Evolutionary conservation across 2,329 filamentous ascomycete species (phyloP).

Genomic region (Ophiognomonia clavigignenti-juglandacearum): DNA sequence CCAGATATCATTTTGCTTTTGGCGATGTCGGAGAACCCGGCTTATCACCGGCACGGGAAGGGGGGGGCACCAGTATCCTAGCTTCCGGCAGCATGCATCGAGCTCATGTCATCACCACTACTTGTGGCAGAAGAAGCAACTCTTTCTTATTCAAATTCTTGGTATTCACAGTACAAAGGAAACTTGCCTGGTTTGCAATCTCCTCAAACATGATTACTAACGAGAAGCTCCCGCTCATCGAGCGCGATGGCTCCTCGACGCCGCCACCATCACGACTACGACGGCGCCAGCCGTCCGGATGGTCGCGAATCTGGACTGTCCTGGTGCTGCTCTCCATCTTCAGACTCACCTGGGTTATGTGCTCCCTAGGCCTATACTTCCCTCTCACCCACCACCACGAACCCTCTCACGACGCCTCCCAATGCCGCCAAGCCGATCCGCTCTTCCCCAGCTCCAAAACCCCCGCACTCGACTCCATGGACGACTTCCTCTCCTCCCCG

Average conservation of each 20-base stretch:
- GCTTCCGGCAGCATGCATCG: no score
- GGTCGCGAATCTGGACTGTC: conserved; percentile 5
- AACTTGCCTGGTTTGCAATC: no score
- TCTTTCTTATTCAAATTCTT: no score
- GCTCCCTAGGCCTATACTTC: neutral
- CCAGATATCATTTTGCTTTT: no score
- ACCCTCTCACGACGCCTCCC: conserved; percentile 2
- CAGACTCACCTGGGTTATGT: conserved; percentile 5
- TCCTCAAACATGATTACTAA: no score
- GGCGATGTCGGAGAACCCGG: no score
- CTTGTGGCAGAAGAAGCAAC: no score
- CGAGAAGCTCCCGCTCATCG: conserved; percentile 28
- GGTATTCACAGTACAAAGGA: no score
- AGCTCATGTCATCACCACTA: no score
- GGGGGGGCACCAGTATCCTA: no score
- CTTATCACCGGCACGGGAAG: no score
- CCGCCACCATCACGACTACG: neutral
- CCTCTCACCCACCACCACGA: neutral
- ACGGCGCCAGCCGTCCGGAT: neutral
- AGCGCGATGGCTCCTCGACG: conserved; percentile 19
- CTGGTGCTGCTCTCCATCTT: conserved; percentile 7
- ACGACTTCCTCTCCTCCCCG: conserved; percentile 25
- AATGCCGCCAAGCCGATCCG: conserved; percentile 30
- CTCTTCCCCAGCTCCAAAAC: conserved; percentile 25
- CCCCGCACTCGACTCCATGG: conserved; percentile 25